Conservation (phyloP, 164 flowering plant genomes). For the Vitis rupestris region DNA sequence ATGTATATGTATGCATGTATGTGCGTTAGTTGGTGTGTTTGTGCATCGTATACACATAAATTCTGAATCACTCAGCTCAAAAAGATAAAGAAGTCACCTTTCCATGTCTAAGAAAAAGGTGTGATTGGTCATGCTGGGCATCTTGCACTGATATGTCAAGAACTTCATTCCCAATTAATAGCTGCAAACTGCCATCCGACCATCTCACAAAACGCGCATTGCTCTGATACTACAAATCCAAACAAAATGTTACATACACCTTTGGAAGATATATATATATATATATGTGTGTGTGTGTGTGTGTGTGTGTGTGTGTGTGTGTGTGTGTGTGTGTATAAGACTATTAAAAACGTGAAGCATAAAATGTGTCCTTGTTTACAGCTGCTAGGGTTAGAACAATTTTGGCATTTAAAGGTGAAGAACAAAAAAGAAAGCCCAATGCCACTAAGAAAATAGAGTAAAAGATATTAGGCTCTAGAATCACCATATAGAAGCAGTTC, state of each 20-base stretch:
- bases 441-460: not conserved
- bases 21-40: not conserved
- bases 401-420: not conserved
- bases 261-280: not conserved
- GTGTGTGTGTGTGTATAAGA: too few relatives aligned
- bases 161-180: slow-evolving; percentile 93
- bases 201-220: slow-evolving; percentile 98
- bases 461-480: not conserved
- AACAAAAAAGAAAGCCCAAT: not conserved
- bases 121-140: slow-evolving; percentile 91
- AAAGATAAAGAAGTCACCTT: slow-evolving; percentile 48
- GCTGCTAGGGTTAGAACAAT: too few relatives aligned
- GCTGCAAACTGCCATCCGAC: slow-evolving; percentile 98
- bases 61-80: not conserved
- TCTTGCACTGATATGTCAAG: slow-evolving; percentile 95
- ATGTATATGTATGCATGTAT: too few relatives aligned
- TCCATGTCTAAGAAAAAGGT: slow-evolving; percentile 90
- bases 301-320: too few relatives aligned
- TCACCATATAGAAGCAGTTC: not conserved
- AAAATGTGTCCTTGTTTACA: not conserved
- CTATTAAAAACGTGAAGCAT: not conserved
- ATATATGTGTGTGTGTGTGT: not conserved
- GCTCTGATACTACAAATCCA: slow-evolving; percentile 72
- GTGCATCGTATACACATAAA: not conserved
- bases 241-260: not conserved